phyloP scores from a whole-genome alignment of 352 stramenopile species.

The Globisporangium emineosum region DNA sequence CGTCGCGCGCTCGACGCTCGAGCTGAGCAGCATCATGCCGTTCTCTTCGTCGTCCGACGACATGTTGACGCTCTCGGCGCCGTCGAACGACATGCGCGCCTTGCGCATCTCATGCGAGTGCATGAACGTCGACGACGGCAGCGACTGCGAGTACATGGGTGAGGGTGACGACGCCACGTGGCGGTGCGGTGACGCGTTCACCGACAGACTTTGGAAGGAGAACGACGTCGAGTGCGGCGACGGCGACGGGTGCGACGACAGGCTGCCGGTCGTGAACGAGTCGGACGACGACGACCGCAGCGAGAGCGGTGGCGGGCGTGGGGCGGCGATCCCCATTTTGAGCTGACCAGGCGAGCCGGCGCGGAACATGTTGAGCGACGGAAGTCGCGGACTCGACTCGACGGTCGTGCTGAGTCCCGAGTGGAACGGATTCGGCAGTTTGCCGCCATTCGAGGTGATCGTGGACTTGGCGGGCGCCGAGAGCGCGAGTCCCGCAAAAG shows the following conservation, averaged over 20 bases:
- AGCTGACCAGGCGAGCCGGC: conserved; percentile 58
- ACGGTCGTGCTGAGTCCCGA: conserved; percentile 31
- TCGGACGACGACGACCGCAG: conserved; percentile 55
- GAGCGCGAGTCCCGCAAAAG: conserved; percentile 67
- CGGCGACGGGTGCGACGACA: conserved; percentile 22
- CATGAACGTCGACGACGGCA: conserved; percentile 65
- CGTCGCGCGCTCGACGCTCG: conserved; percentile 48
- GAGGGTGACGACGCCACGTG: conserved; percentile 18
- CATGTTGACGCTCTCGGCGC: conserved; percentile 50
- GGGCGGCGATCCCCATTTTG: conserved; percentile 58
- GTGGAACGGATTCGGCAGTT: conserved; percentile 58
- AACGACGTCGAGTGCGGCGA: conserved; percentile 41
- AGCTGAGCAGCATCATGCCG: conserved; percentile 68
- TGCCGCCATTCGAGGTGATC: conserved; percentile 18
- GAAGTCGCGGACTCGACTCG: conserved; percentile 63
- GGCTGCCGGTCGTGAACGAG: conserved; percentile 41
- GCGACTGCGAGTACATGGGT: conserved; percentile 64
- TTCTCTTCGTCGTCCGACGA: conserved; percentile 73
- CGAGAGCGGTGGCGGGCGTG: conserved; percentile 48
- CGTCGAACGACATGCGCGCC: conserved; percentile 66
- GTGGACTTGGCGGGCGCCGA: conserved; percentile 58
- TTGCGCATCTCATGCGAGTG: conserved; percentile 34
- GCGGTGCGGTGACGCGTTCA: conserved; percentile 25
- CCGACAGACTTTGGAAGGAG: conserved; percentile 40
- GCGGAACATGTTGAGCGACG: conserved; percentile 69